These are phyloP conservation scores for Syzygium syzygioides DNA, from an alignment of 441 rosid species.

Conservation along the genomic window DNA sequence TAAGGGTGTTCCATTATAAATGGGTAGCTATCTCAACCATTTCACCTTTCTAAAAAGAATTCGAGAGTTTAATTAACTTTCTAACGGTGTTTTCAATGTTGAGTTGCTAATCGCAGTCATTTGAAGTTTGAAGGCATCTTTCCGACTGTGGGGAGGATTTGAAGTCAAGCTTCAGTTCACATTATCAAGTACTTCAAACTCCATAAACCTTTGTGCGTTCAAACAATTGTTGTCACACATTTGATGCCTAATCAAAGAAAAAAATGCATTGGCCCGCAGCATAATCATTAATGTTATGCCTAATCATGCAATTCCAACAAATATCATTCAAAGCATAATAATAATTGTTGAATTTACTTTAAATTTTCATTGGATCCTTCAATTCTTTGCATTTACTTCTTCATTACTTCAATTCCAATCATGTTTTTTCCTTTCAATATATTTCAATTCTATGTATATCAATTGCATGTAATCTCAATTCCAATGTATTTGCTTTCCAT, in stretches of 20 bases:
- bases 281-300: background rate
- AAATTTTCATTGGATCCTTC: background rate
- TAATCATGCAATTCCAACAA: background rate
- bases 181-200: background rate
- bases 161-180: background rate
- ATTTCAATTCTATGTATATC: background rate
- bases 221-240: no score
- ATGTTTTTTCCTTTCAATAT: no score
- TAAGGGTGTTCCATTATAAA: background rate
- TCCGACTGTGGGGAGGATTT: background rate
- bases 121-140: background rate
- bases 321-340: background rate
- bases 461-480: background rate
- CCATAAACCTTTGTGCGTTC: no score
- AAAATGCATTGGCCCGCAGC: background rate
- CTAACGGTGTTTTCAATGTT: background rate
- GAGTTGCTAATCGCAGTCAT: background rate
- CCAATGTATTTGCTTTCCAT: background rate
- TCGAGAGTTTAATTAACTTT: background rate
- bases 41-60: background rate
- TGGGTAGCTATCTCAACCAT: background rate
- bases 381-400: background rate
- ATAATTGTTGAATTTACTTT: background rate
- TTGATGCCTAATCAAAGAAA: background rate
- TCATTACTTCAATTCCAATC: background rate